Percentiles rank a stretch among this genome's conserved stretches.
Conservation (phyloP, 106 monocot genomes). For the Xerophyta viscosa region DNA sequence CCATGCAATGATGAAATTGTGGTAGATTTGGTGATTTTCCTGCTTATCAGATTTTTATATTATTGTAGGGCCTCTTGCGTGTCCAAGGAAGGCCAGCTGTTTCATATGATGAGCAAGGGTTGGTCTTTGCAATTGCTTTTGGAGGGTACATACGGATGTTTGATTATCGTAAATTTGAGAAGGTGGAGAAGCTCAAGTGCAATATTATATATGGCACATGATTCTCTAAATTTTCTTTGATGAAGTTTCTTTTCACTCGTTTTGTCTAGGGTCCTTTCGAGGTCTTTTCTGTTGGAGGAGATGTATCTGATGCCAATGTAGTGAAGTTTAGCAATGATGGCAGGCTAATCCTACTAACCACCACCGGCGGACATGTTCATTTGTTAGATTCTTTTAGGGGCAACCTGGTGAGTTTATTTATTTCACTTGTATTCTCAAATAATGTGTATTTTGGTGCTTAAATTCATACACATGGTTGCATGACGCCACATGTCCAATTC, state of each 20-base stretch:
- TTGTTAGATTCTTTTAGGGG: conserved; percentile 92
- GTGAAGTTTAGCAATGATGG: conserved; percentile 96
- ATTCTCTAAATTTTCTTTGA: background rate
- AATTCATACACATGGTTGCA: too few relatives aligned
- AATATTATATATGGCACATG: background rate
- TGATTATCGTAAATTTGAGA: conserved; percentile 76
- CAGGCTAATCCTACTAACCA: conserved; percentile 77
- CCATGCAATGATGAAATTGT: background rate
- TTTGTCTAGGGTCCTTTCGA: conserved; percentile 87
- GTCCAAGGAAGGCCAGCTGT: conserved; percentile 96
- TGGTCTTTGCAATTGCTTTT: conserved; percentile 89
- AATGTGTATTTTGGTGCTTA: too few relatives aligned
- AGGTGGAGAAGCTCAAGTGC: conserved; percentile 23
- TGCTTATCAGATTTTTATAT: background rate
- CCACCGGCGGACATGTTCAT: conserved; percentile 78
- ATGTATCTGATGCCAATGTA: conserved; percentile 80
- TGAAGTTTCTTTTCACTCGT: conserved; percentile 2
- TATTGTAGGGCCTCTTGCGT: conserved; percentile 70
- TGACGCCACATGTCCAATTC: too few relatives aligned
- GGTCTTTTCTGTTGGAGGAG: conserved; percentile 63
- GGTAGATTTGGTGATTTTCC: too few relatives aligned
- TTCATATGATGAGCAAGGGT: conserved; percentile 95
- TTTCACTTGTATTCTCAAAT: background rate
- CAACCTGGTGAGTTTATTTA: conserved; percentile 41
- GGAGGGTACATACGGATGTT: conserved; percentile 84